Conservation (phyloP, 306 rosid species). For the Begonia fuchsioides region DNA sequence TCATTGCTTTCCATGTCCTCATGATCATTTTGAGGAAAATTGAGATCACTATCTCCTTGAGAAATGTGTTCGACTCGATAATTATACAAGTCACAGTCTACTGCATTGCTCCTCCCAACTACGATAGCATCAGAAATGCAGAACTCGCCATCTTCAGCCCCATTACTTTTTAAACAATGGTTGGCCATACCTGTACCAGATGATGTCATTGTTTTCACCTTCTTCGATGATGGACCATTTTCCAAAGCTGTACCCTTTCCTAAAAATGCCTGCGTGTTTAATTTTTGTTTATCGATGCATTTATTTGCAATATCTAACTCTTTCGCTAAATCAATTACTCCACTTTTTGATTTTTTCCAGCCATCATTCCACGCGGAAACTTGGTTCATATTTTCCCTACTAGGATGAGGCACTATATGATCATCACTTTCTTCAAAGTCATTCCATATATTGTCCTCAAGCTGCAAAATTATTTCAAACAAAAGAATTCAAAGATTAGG, state of each 20-base stretch:
- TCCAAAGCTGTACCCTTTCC: constrained; percentile 31
- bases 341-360: constrained; percentile 20
- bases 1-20: constrained; percentile 22
- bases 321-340: constrained; percentile 14
- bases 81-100: constrained; percentile 27
- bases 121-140: constrained; percentile 33
- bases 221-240: constrained; percentile 53
- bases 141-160: constrained; percentile 29
- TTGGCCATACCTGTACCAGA: constrained; percentile 27
- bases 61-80: constrained; percentile 38
- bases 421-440: constrained; percentile 40
- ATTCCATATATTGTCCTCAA: constrained; percentile 47
- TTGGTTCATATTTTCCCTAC: constrained; percentile 19
- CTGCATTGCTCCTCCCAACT: constrained; percentile 42
- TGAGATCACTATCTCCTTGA: constrained; percentile 49
- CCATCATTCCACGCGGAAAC: constrained; percentile 22
- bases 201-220: constrained; percentile 22
- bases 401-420: constrained; percentile 35
- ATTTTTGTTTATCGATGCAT: constrained; percentile 22
- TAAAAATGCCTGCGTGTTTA: constrained; percentile 14
- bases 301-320: constrained; percentile 19
- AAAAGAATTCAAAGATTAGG: constrained; percentile 3
- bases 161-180: constrained; percentile 27
- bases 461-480: constrained; percentile 30
- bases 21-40: constrained; percentile 48